Evolutionary conservation across 495 filamentous ascomycete genomes (phyloP).

Genomic region (Rostrohypoxylon terebratum): DNA sequence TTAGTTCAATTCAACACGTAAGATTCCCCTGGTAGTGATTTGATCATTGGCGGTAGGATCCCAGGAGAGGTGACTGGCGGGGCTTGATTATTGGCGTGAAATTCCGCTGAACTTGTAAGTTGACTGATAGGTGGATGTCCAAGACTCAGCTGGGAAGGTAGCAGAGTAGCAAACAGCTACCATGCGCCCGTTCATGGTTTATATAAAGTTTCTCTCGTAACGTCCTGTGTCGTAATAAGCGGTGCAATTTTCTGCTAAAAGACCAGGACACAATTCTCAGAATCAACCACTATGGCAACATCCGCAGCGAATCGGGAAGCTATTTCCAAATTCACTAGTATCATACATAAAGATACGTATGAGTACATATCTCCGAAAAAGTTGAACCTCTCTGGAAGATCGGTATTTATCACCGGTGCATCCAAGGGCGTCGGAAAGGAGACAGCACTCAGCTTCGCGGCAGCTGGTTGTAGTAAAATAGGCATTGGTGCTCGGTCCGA

Average conservation of each 20-base stretch:
- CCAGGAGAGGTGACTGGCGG: neutral
- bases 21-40: neutral
- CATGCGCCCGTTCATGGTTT: neutral
- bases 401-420: constrained; percentile 67
- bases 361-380: constrained; percentile 51
- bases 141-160: neutral
- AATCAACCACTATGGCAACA: constrained; percentile 33
- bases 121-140: neutral
- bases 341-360: constrained; percentile 54
- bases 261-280: neutral
- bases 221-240: neutral
- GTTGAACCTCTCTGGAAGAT: constrained; percentile 61
- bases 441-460: constrained; percentile 61
- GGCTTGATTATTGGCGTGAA: neutral
- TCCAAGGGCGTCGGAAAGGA: constrained; percentile 67
- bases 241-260: neutral
- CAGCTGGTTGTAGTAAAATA: constrained; percentile 57
- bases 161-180: neutral
- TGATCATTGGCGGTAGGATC: neutral
- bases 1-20: neutral
- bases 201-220: neutral
- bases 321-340: constrained; percentile 37
- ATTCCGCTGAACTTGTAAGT: neutral
- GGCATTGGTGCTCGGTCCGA: constrained; percentile 58
- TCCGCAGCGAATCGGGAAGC: constrained; percentile 18